Conservation (phyloP, 345 rosid species). For the Ailanthus altissimus region DNA sequence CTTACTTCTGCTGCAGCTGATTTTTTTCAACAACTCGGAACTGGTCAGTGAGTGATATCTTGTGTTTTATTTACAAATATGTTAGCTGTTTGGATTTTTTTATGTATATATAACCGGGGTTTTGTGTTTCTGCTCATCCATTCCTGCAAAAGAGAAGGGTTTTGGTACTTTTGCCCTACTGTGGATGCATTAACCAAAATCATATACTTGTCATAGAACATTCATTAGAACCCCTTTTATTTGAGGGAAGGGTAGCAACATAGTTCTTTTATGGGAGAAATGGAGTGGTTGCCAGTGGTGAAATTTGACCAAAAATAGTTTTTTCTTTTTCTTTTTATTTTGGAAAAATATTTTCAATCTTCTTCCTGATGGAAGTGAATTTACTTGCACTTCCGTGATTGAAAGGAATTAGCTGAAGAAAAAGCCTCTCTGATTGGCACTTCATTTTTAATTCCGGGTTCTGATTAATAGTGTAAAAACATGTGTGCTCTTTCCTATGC, state of each 20-base stretch:
- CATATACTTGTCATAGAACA: not conserved
- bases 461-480: not conserved
- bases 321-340: not conserved
- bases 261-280: not conserved
- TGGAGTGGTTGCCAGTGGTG: not conserved
- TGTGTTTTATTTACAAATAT: not conserved
- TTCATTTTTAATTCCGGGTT: not conserved
- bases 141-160: not conserved
- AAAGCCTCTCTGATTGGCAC: not conserved
- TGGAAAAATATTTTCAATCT: not conserved
- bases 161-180: not conserved
- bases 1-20: conserved; percentile 89
- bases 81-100: not conserved
- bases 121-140: not conserved
- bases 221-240: not conserved
- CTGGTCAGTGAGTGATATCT: conserved; percentile 55
- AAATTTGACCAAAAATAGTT: not conserved
- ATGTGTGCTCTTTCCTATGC: not conserved
- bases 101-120: not conserved
- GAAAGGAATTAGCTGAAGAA: not conserved
- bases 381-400: not conserved
- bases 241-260: not conserved
- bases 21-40: conserved; percentile 96
- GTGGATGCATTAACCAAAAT: not conserved
- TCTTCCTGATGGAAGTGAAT: not conserved